Percentiles rank a stretch among this genome's conserved stretches.
Conservation (phyloP, 768 basidiomycete genomes). For the Suillus spraguei region DNA sequence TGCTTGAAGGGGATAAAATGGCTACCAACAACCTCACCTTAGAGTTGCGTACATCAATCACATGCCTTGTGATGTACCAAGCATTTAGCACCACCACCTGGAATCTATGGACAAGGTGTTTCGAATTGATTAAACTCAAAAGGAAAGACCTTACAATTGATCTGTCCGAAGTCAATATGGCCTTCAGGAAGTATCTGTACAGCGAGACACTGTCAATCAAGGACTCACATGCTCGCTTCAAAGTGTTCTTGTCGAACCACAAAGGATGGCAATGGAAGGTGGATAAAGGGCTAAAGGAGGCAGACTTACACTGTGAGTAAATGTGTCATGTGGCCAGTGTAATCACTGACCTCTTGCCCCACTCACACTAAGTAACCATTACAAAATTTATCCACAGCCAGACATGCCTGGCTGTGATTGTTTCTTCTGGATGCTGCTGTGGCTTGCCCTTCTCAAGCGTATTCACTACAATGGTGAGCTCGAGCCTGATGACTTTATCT, state of each 20-base stretch:
- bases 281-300: slow-evolving; percentile 28
- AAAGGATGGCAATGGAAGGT: slow-evolving; percentile 30
- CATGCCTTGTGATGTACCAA: too few species aligned
- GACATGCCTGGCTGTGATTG: too few species aligned
- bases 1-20: too few species aligned
- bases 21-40: too few species aligned
- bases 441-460: slow-evolving; percentile 15
- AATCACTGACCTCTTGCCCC: slow-evolving; percentile 1
- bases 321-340: background rate
- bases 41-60: too few species aligned
- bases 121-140: slow-evolving; percentile 28
- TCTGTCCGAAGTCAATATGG: background rate
- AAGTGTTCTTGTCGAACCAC: slow-evolving; percentile 22
- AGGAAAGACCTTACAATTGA: slow-evolving; percentile 22
- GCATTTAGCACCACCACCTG: too few species aligned
- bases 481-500: slow-evolving; percentile 31
- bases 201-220: slow-evolving; percentile 9
- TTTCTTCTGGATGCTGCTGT: slow-evolving; percentile 31
- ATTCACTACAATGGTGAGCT: slow-evolving; percentile 18
- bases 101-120: too few species aligned
- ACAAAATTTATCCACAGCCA: too few species aligned
- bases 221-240: slow-evolving; percentile 23
- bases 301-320: slow-evolving; percentile 15
- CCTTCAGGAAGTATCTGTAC: slow-evolving; percentile 13
- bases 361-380: slow-evolving; percentile 33